Base-by-base conservation (phyloP, 352 stramenopile genomes). In the Globisporangium viniferum region DNA sequence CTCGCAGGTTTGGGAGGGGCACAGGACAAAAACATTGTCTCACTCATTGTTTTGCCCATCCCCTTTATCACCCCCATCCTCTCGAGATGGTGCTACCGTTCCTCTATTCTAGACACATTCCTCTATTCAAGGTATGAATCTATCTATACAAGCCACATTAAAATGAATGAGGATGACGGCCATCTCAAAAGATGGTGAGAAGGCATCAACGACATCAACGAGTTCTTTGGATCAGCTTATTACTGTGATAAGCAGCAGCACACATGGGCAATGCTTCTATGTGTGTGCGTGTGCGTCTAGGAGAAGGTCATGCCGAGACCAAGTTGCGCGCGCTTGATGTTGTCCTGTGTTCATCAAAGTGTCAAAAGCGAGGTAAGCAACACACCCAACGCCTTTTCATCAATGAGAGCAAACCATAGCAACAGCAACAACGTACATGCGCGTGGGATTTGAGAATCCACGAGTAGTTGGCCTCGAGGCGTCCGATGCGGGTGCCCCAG, bases 401-500 rank as follows among this genome's bases (percentile, higher is more conserved):
- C 29, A 5, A 14, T 31, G n/a, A 18, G 8, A 44, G 36, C 20
- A 53, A 36, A 8, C 7, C 5, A 15, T 10, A 35, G 29, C 12
- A 18, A 15, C 1, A 18, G 9, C 12, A 18, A 18, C 12, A 18
- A 75, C 87, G 68, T 89, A 95, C 88, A 66, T 93, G 78, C 20
- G 77, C 67, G 62, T 93, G 77, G 31, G 89, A 81, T 74, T 93
- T 94, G 62, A 96, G 75, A 60, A 97, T 90, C 86, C 89, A 97
- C 76, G 89, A 97, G 68, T 97, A 97, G 75, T 95, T 97, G 66
- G 90, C 90, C 84, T 97, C 90, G 62, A 97, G 88, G 57, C 90
- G 89, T 27, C 90, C 90, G 64, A 97, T 87, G 46, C 79, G 81
- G 29, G 90, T 96, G 64, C 85, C 88, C 79, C 90, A 94, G 64